Percentiles rank a stretch among this genome's conserved stretches.
Evolutionary conservation across 2,329 filamentous ascomycete genomes (phyloP).

Genomic region (Talaromyces pinophilus): DNA sequence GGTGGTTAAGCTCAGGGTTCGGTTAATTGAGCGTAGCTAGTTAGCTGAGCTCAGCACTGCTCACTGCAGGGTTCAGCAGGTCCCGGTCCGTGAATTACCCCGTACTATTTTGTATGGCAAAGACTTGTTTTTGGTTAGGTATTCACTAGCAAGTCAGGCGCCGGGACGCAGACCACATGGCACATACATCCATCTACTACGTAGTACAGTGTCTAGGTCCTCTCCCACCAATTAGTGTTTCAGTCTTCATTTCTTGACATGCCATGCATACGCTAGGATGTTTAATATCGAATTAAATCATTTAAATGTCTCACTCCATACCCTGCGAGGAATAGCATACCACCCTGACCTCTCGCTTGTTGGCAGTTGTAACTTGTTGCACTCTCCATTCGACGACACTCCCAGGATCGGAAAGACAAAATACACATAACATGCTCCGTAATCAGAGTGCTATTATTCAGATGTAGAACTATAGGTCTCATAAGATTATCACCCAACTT

Average conservation of each 20-base stretch:
- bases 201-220: not conserved
- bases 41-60: not conserved
- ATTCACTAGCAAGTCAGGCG: not conserved
- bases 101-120: not conserved
- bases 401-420: not conserved
- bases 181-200: not conserved
- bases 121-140: not conserved
- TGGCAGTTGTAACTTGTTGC: not conserved
- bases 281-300: not conserved
- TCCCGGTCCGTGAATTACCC: not conserved
- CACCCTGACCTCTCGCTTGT: not conserved
- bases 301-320: not conserved
- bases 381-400: not conserved
- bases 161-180: not conserved
- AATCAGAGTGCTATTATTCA: not conserved
- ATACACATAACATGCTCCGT: not conserved
- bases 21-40: conserved; percentile 1
- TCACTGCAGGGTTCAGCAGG: not conserved
- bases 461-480: not conserved
- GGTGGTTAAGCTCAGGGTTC: not conserved
- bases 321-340: not conserved
- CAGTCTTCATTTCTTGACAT: not conserved
- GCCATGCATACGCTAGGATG: not conserved
- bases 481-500: not conserved
- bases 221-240: not conserved